Base-by-base conservation (phyloP, 345 rosid genomes). In the Aegle marmelos region DNA sequence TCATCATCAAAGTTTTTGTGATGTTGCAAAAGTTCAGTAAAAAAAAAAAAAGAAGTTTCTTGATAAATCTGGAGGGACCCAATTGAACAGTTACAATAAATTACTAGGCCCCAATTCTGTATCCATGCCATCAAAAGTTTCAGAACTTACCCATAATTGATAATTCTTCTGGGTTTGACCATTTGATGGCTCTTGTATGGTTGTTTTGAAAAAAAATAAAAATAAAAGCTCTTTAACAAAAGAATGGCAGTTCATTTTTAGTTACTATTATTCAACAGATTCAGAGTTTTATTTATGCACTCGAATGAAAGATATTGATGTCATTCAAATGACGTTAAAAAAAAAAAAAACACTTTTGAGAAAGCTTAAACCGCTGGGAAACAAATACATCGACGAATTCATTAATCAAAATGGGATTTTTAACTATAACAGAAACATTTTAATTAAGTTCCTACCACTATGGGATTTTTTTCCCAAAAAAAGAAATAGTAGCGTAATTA, bases 31-130 rank as follows among this genome's bases (percentile, higher is more conserved):
- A 73, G 22, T 39, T 24, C 4, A 60, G 67, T 25, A 9, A 17
- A 25, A 31, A 1, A 37, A 16, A 17, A 27, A 60, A 9, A 27
- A 28, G 17, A 17, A 27, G 54, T 61, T 73, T 74, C 27, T 21
- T 28, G 70, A 48, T 13, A 41, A 28, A 75, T 36, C 77, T 30
- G n/a, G 62, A 25, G 64, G 61, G 70, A 10, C 61, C 78, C 57
- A 41, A 28, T 63, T 28, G 70, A 22, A 53, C n/a, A 17, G 60
- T 8, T 21, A 30, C 0, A 41, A 41, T 45, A 30, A 41, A 62
- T 62, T 62, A 62, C 58, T 28, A 41, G 59, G 70, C 19, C 69
- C 77, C 70, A 45, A 28, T 48, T 63, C 16, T 48, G 33, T 64
- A 11, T 25, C 0, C 24, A 60, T 14, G 54, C 56, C 76, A 59